These are phyloP conservation scores for Collybiopsis luxurians DNA, from an alignment of 768 basidiomycete genomes.

Conservation along the genomic window DNA sequence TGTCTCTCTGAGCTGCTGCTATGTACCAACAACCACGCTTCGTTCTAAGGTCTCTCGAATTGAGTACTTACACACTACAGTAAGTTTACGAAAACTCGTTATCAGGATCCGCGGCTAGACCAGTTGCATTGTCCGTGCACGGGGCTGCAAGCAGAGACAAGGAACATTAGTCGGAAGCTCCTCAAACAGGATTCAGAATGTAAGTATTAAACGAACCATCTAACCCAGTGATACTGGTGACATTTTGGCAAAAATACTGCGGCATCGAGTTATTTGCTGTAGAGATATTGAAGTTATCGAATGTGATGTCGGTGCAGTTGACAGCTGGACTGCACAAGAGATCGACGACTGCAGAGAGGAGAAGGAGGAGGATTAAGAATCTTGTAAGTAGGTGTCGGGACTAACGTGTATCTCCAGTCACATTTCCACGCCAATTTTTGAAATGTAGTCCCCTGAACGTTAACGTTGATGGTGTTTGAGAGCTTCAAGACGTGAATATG, in stretches of 20 bases:
- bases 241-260: constrained; percentile 45
- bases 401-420: constrained; percentile 36
- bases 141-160: too few relatives aligned
- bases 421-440: constrained; percentile 45
- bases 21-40: too few relatives aligned
- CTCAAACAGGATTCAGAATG: too few relatives aligned
- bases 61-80: too few relatives aligned
- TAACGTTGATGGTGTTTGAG: constrained; percentile 46
- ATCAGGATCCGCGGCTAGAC: too few relatives aligned
- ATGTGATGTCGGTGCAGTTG: constrained; percentile 43
- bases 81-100: too few relatives aligned
- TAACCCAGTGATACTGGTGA: constrained; percentile 31
- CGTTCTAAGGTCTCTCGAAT: too few relatives aligned
- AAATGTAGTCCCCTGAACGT: constrained; percentile 47
- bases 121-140: too few relatives aligned
- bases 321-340: constrained; percentile 48
- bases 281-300: constrained; percentile 36
- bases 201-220: constrained; percentile 7
- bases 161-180: too few relatives aligned
- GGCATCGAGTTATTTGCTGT: constrained; percentile 34
- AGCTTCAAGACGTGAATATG: constrained; percentile 25
- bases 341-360: constrained; percentile 42
- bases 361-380: background rate
- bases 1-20: too few relatives aligned
- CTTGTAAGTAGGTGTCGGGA: background rate